Evolutionary conservation across 75 land plant species (phyloP).

Genomic region (Isoetes taiwanensis): DNA sequence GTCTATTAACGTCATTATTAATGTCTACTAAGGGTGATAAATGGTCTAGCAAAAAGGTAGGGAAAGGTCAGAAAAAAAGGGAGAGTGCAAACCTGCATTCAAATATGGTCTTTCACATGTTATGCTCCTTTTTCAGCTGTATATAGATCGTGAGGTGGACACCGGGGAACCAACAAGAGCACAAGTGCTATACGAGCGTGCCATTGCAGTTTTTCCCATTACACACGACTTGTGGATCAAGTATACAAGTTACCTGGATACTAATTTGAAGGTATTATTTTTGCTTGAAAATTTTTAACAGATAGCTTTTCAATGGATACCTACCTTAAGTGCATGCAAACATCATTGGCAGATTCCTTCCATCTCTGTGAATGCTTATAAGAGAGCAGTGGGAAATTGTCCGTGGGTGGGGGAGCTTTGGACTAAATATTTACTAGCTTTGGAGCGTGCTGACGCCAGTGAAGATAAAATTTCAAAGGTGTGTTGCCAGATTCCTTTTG

Average conservation of each 20-base stretch:
- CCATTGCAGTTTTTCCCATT: conserved; percentile 68
- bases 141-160: conserved; percentile 64
- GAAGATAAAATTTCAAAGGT: too few species aligned
- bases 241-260: conserved; percentile 70
- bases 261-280: conserved; percentile 44
- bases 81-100: too few species aligned
- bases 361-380: conserved; percentile 45
- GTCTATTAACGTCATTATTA: too few species aligned
- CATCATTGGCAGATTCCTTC: conserved; percentile 41
- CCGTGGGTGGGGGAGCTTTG: conserved; percentile 85
- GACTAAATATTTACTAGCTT: conserved; percentile 56
- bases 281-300: too few species aligned
- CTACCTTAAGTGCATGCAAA: too few species aligned
- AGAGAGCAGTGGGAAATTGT: conserved; percentile 75
- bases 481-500: too few species aligned
- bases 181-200: conserved; percentile 87
- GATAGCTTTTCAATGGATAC: too few species aligned
- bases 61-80: too few species aligned
- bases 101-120: too few species aligned
- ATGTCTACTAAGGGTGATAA: too few species aligned
- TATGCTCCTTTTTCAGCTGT: conserved; percentile 38
- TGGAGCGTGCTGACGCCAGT: conserved; percentile 53
- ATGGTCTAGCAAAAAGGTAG: too few species aligned
- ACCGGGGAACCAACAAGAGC: conserved; percentile 86
- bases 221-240: conserved; percentile 77